Evolutionary conservation across 148 eudicot species (phyloP).

Genomic region (Camellia sinensis): DNA sequence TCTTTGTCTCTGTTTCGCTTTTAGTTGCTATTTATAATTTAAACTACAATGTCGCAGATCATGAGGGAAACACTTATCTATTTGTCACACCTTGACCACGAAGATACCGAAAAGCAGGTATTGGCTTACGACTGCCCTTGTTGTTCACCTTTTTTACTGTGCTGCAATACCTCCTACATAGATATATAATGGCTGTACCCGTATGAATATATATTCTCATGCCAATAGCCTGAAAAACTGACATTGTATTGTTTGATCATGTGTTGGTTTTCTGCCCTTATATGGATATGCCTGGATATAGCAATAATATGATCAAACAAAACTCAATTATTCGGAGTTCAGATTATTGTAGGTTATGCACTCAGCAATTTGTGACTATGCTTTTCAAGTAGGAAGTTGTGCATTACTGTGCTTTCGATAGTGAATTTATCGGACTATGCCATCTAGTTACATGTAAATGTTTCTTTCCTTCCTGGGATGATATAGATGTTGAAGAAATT

Average conservation of each 20-base stretch:
- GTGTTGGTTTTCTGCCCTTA: neutral
- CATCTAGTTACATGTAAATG: neutral
- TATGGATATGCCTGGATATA: neutral
- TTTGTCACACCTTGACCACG: conserved; percentile 93
- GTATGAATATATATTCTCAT: neutral
- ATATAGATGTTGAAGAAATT: conserved; percentile 84
- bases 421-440: neutral
- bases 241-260: neutral
- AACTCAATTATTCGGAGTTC: too few species aligned
- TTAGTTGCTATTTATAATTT: conserved; percentile 13
- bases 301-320: too few species aligned
- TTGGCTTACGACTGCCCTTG: neutral
- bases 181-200: neutral
- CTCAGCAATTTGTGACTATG: too few species aligned
- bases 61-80: conserved; percentile 97
- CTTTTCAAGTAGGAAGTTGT: too few species aligned
- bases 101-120: conserved; percentile 99
- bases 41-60: conserved; percentile 49
- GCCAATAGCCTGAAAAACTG: neutral
- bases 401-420: too few species aligned
- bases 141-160: neutral
- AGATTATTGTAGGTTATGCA: too few species aligned
- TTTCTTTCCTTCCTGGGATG: conserved; percentile 9
- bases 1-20: neutral
- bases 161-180: neutral